Evolutionary conservation across 1,284 basidiomycete genomes (phyloP).

Genomic region (Pascua sp.): DNA sequence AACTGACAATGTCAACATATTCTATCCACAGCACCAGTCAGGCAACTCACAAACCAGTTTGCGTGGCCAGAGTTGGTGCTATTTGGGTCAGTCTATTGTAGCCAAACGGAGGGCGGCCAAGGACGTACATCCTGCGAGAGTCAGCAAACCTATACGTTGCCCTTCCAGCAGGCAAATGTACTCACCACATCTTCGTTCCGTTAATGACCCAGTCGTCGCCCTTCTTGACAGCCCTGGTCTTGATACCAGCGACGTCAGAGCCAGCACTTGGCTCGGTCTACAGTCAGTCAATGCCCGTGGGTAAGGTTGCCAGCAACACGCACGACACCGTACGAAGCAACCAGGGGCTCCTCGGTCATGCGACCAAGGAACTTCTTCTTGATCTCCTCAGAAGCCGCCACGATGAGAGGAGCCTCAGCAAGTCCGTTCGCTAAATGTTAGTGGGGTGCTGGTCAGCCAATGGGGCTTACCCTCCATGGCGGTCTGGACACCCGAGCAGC

Average conservation of each 20-base stretch:
- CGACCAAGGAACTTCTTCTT: conserved; percentile 57
- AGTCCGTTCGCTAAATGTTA: conserved; percentile 50
- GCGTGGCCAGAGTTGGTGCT: conserved; percentile 55
- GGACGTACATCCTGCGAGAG: conserved; percentile 35
- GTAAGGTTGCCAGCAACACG: background rate
- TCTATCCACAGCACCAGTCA: background rate
- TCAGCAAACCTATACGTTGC: conserved; percentile 8
- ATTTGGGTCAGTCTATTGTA: conserved; percentile 11
- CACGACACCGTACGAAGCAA: conserved; percentile 56
- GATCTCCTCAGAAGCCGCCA: conserved; percentile 53
- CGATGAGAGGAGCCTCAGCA: conserved; percentile 55
- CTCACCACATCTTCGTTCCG: conserved; percentile 57
- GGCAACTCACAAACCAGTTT: conserved; percentile 49
- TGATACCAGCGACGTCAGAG: conserved; percentile 55
- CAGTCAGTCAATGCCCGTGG: background rate
- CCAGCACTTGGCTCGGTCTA: conserved; percentile 56
- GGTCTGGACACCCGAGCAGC: conserved; percentile 57
- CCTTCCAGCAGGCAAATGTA: no score
- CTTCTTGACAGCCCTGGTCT: conserved; percentile 54
- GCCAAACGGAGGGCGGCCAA: no score
- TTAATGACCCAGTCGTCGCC: conserved; percentile 54
- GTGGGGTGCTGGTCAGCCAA: background rate
- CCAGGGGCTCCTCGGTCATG: conserved; percentile 57
- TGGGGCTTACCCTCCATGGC: conserved; percentile 44
- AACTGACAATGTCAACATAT: conserved; percentile 34